Base-by-base conservation (phyloP, 1,139 yeast species). In the Yamadazyma buinensis region DNA sequence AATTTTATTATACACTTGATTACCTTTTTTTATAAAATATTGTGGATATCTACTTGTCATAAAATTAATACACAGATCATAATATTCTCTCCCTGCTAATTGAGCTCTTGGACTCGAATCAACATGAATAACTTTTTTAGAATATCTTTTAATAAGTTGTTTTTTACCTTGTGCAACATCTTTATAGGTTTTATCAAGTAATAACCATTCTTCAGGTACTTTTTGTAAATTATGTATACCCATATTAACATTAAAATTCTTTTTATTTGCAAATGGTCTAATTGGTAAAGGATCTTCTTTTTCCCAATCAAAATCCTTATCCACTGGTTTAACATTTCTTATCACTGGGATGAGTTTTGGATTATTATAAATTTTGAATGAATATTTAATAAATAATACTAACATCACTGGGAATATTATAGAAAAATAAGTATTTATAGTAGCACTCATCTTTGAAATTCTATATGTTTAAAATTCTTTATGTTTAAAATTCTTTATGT, bases 231-330 rank as follows among this genome's bases (percentile, higher is more conserved):
- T 62, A 23, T 51, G 52, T 21, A 67, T 52, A 2, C 59, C 68
- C 67, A 67, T 59, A n/a, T 61, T 56, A 3, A 66, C 62, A 28
- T 60, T 61, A 43, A 63, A 63, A 46, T 60, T 60, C 26, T 49
- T 54, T 35, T 65, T 65, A 3, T 61, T 61, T 1, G 43, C 64
- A 23, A 57, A 57, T 5, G 87, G 86, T 35, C 86, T 71, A 54
- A 67, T 74, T 32, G 60, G 68, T 37, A 60, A 57, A n/a, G 80
- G 86, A 36, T 61, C 53, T 5, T 61, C 57, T 8, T 47, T 46
- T 14, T 59, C 46, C 83, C 85, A 83, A 3, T 61, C 48, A 46
- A 76, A 76, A 26, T 52, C 53, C 0, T 53, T 33, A 2, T 51
- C 51, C 2, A 52, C 39, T 5, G 59, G 44, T n/a, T 32, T 25